Percentiles rank a stretch among this genome's conserved stretches.
These are phyloP conservation scores for Penicillium chermesinum DNA, from an alignment of 495 filamentous ascomycete species.

Conservation along the genomic window DNA sequence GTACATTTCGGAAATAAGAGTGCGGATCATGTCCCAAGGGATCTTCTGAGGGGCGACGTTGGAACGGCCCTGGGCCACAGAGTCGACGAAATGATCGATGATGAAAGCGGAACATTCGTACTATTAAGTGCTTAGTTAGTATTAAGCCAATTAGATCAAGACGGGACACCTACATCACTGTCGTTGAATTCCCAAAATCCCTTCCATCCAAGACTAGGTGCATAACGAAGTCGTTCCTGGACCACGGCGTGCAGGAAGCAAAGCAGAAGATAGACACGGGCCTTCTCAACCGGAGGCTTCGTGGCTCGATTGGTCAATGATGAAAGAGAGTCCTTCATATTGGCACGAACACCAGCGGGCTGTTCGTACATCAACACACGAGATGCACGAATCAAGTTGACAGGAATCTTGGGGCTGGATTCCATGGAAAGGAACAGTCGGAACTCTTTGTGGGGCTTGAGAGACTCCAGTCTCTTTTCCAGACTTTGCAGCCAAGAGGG, in stretches of 20 bases:
- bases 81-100: conserved; percentile 91
- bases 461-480: conserved; percentile 90
- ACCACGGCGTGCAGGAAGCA: conserved; percentile 95
- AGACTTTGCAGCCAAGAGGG: conserved; percentile 94
- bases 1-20: conserved; percentile 88
- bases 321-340: conserved; percentile 96
- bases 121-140: conserved; percentile 46
- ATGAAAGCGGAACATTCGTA: conserved; percentile 97
- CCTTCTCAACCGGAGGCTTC: conserved; percentile 84
- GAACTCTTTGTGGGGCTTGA: conserved; percentile 93
- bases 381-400: conserved; percentile 89
- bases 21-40: conserved; percentile 95
- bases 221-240: conserved; percentile 92
- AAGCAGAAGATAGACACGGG: conserved; percentile 84
- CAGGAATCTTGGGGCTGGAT: conserved; percentile 91
- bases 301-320: conserved; percentile 70
- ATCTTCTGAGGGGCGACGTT: conserved; percentile 92
- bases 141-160: not conserved
- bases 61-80: conserved; percentile 71
- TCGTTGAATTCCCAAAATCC: conserved; percentile 99
- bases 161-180: conserved; percentile 71
- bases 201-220: conserved; percentile 93
- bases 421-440: conserved; percentile 97
- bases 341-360: conserved; percentile 90
- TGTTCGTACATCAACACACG: conserved; percentile 97